phyloP scores from a whole-genome alignment of 2,329 filamentous ascomycete genomes.

The Pezizomycotina sp. region DNA sequence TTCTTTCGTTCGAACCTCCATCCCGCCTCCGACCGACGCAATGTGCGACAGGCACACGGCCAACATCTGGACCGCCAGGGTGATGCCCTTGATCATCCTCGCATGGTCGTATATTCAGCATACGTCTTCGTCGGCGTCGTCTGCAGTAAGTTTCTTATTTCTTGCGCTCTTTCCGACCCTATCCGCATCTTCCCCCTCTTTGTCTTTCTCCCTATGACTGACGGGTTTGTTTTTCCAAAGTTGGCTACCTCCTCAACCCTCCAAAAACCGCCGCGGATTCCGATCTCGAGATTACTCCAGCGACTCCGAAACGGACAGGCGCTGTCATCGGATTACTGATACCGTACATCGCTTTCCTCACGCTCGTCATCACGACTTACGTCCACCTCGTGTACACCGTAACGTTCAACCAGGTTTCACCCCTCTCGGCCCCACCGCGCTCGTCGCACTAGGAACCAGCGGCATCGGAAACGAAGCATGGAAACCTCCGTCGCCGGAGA shows the following conservation, averaged over 20 bases:
- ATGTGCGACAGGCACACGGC: conserved; percentile 17
- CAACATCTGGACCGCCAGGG: conserved; percentile 38
- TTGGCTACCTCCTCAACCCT: conserved; percentile 15
- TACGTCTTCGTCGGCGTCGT: conserved; percentile 53
- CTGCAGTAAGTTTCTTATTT: conserved; percentile 40
- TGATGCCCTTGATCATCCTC: conserved; percentile 55
- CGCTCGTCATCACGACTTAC: conserved; percentile 51
- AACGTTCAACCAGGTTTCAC: conserved; percentile 56
- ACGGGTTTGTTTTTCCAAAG: conserved; percentile 3
- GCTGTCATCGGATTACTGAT: conserved; percentile 53
- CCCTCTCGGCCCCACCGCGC: conserved; percentile 37
- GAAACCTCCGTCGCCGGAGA: conserved; percentile 6
- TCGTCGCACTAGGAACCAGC: conserved; percentile 11
- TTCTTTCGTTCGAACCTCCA: neutral
- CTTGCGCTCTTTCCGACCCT: neutral
- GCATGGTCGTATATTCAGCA: conserved; percentile 49
- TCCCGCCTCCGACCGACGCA: neutral
- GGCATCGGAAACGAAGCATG: conserved; percentile 17
- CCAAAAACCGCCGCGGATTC: too few species aligned
- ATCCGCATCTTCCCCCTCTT: conserved; percentile 1
- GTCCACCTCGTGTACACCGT: conserved; percentile 53
- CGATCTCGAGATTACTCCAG: too few species aligned
- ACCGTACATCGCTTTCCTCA: conserved; percentile 54
- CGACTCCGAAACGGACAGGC: conserved; percentile 26
- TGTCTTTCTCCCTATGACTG: conserved; percentile 1